Conservation (phyloP, 2,329 filamentous ascomycete species). For the Aspergillus pseudoglaucus region DNA sequence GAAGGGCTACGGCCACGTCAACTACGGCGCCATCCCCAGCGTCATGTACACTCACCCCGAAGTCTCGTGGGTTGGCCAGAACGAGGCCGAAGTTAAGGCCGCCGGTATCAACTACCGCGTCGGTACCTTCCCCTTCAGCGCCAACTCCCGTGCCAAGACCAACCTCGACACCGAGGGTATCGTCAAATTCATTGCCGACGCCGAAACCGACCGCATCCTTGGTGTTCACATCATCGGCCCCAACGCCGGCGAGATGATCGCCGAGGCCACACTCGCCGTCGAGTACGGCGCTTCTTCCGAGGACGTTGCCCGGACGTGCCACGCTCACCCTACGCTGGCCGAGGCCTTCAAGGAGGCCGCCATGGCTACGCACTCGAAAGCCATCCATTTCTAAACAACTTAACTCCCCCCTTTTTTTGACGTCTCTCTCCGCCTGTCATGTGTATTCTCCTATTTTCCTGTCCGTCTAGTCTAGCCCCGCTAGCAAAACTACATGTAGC, state of each 20-base stretch:
- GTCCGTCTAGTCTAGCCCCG: constrained; percentile 26
- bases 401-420: constrained; percentile 2
- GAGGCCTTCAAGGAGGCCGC: constrained; percentile 99
- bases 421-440: constrained; percentile 4
- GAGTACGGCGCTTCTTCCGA: constrained; percentile 96
- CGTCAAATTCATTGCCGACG: constrained; percentile 95
- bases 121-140: constrained; percentile 92
- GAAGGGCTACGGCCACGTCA: constrained; percentile 97
- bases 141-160: constrained; percentile 98
- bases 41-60: constrained; percentile 99
- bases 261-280: constrained; percentile 86
- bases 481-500: constrained; percentile 33
- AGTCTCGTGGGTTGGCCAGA: constrained; percentile 97
- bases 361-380: constrained; percentile 92
- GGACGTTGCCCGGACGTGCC: constrained; percentile 89
- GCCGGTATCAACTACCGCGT: constrained; percentile 85
- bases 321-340: constrained; percentile 90
- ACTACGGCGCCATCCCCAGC: constrained; percentile 94
- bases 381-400: constrained; percentile 76
- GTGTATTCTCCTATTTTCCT: constrained; percentile 12
- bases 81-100: constrained; percentile 89
- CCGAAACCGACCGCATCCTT: constrained; percentile 90
- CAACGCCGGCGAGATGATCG: constrained; percentile 98
- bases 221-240: constrained; percentile 95
- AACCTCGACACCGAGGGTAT: constrained; percentile 93